phyloP scores from a whole-genome alignment of 2,329 filamentous ascomycete genomes.

The Didymella pinodella region DNA sequence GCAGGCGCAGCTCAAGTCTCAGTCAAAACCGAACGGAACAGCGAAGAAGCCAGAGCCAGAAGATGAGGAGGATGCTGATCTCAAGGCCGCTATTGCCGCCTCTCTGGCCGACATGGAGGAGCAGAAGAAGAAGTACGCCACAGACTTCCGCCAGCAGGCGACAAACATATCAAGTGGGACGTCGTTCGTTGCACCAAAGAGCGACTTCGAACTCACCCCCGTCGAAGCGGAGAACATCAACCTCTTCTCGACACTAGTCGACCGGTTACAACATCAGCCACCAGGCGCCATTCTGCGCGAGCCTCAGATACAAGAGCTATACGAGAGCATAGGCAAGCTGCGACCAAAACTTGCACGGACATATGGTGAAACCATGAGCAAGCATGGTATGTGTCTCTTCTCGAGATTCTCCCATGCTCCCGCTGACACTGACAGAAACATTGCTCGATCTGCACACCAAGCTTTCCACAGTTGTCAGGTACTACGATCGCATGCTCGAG shows the following conservation, averaged over 20 bases:
- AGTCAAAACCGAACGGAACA: conserved; percentile 49
- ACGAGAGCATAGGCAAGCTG: conserved; percentile 93
- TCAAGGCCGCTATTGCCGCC: conserved; percentile 94
- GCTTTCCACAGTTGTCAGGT: conserved; percentile 92
- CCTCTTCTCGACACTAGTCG: conserved; percentile 90
- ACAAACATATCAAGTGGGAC: conserved; percentile 62
- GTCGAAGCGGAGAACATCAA: conserved; percentile 98
- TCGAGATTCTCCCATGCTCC: too few relatives aligned
- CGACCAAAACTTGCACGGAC: conserved; percentile 93
- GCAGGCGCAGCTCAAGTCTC: conserved; percentile 61
- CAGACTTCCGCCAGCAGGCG: conserved; percentile 77
- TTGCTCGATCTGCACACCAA: conserved; percentile 94
- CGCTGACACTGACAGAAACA: conserved; percentile 70
- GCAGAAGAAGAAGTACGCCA: conserved; percentile 90
- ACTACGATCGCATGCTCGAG: conserved; percentile 98
- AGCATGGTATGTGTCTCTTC: conserved; percentile 73
- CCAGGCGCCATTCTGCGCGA: conserved; percentile 96
- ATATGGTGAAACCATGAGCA: conserved; percentile 99
- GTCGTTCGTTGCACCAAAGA: conserved; percentile 72
- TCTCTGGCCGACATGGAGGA: conserved; percentile 97
- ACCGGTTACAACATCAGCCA: conserved; percentile 91
- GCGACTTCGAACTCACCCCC: conserved; percentile 91
- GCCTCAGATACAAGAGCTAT: conserved; percentile 96
- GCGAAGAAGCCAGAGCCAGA: conserved; percentile 53
- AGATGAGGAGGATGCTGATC: conserved; percentile 89